Conservation (phyloP, 164 flowering plant genomes). For the Pachysandra terminalis region DNA sequence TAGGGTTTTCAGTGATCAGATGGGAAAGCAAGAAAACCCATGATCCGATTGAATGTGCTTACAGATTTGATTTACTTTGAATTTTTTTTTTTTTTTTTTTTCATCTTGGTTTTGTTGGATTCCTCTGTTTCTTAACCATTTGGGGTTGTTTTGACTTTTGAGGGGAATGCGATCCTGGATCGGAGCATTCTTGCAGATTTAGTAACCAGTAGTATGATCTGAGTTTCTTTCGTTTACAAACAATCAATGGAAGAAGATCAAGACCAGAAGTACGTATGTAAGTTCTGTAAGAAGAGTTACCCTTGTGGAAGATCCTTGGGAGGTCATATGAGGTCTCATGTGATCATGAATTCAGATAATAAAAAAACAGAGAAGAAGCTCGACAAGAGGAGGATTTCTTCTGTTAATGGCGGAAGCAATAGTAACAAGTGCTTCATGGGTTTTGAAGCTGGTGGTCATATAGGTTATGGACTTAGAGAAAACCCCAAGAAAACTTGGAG, state of each 20-base stretch:
- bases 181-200: background rate
- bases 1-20: slow-evolving; percentile 22
- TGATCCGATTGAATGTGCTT: slow-evolving; percentile 19
- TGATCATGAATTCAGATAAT: slow-evolving; percentile 37
- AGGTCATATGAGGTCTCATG: slow-evolving; percentile 94
- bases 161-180: slow-evolving; percentile 18
- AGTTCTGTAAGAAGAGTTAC: slow-evolving; percentile 68
- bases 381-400: slow-evolving; percentile 23
- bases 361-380: slow-evolving; percentile 27
- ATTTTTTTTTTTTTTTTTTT: slow-evolving; percentile 16
- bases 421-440: background rate
- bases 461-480: background rate
- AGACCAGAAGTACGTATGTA: slow-evolving; percentile 57
- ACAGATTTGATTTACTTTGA: slow-evolving; percentile 22
- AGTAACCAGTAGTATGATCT: slow-evolving; percentile 10
- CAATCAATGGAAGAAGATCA: slow-evolving; percentile 35
- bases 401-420: slow-evolving; percentile 15
- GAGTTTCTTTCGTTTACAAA: background rate
- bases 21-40: slow-evolving; percentile 12
- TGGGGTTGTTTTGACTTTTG: slow-evolving; percentile 11
- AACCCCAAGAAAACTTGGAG: slow-evolving; percentile 5
- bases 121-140: slow-evolving; percentile 13
- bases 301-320: slow-evolving; percentile 85
- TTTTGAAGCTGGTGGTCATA: background rate
- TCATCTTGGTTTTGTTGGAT: background rate